Conservation (phyloP, 768 basidiomycete species). For the Phanerochaete sordida region DNA sequence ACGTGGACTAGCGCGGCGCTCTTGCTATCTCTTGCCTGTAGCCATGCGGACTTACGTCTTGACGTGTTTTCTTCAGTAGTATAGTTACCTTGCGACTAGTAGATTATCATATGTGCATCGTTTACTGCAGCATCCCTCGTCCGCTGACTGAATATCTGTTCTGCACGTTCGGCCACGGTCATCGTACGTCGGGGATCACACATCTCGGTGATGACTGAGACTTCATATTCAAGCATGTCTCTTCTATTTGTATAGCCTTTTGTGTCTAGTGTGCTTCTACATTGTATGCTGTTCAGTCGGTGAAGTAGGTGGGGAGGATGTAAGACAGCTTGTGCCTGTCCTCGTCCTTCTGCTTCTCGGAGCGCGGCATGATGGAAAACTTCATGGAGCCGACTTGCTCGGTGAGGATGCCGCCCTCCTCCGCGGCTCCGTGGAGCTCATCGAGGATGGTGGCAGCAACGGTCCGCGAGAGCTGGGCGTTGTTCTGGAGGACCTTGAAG, state of each 20-base stretch:
- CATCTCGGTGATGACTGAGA: too few relatives aligned
- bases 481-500: conserved; percentile 80
- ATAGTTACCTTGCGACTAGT: too few relatives aligned
- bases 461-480: conserved; percentile 81
- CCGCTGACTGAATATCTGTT: too few relatives aligned
- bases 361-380: conserved; percentile 77
- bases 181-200: too few relatives aligned
- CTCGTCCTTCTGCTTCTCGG: conserved; percentile 48
- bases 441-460: conserved; percentile 69
- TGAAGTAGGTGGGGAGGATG: conserved; percentile 78
- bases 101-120: background rate
- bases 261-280: background rate
- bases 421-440: conserved; percentile 59
- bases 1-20: background rate
- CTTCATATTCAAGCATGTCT: too few relatives aligned
- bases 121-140: too few relatives aligned
- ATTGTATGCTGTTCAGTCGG: background rate
- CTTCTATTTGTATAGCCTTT: background rate
- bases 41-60: too few relatives aligned
- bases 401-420: conserved; percentile 51
- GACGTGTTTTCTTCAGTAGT: too few relatives aligned
- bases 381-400: conserved; percentile 83
- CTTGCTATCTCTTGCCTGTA: too few relatives aligned
- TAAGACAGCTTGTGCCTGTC: conserved; percentile 69
- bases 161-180: too few relatives aligned